A percentile compares a stretch with the other conserved stretches of the same genome.
Evolutionary conservation across 108 stramenopile species (phyloP).

Genomic region (Nitzschia inconspicua): DNA sequence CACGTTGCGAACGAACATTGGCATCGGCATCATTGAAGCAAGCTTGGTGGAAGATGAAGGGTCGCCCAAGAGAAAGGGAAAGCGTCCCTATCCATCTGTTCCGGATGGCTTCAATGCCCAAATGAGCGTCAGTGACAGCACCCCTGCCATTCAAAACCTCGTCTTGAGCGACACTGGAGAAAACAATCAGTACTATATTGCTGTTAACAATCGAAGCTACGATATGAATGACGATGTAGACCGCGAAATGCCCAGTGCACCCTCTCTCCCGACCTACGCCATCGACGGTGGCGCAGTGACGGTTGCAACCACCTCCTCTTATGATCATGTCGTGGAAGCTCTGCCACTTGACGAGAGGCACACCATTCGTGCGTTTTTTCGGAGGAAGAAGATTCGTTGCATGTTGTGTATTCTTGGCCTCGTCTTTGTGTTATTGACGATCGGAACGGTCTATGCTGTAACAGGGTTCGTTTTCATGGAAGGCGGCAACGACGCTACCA

Average conservation of each 20-base stretch:
- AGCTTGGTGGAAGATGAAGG: slow-evolving; percentile 7
- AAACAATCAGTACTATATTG: background rate
- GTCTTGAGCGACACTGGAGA: background rate
- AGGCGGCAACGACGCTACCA: background rate
- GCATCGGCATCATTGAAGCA: slow-evolving; percentile 2
- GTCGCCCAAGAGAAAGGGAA: no score
- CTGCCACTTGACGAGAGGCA: background rate
- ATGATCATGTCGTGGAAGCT: background rate
- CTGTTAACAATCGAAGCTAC: background rate
- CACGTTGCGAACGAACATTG: background rate
- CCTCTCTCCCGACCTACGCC: background rate
- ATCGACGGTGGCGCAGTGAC: background rate
- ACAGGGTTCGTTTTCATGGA: background rate
- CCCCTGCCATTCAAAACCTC: background rate
- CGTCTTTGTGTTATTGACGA: slow-evolving; percentile 4
- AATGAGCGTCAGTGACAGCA: background rate
- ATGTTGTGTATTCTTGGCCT: background rate
- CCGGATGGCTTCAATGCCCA: background rate
- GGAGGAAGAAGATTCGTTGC: slow-evolving; percentile 1
- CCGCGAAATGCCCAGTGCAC: background rate
- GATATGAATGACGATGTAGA: background rate
- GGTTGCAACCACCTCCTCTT: background rate
- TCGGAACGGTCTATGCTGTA: slow-evolving; percentile 11
- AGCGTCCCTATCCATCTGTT: background rate
- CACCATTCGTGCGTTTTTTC: background rate